Evolutionary conservation across 169 alveolate species (phyloP).

Genomic region (Plasmodium cynomolgi): DNA sequence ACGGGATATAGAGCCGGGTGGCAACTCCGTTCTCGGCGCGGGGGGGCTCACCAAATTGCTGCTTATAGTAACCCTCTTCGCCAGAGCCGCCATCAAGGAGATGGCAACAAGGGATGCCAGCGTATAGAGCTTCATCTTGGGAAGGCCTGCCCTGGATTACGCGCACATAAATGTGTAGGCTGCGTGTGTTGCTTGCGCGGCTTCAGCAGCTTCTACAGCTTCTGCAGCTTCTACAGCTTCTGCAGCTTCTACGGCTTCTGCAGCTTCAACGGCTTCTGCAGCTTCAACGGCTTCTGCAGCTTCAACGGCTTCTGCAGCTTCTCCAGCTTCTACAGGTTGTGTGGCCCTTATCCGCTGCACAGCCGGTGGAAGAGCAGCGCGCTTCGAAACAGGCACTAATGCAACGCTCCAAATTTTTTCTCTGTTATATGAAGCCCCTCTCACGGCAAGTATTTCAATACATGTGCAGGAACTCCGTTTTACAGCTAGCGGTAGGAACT

Average conservation of each 20-base stretch:
- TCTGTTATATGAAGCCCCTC: neutral
- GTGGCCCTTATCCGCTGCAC: neutral
- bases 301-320: neutral
- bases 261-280: neutral
- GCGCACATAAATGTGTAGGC: neutral
- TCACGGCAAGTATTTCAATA: neutral
- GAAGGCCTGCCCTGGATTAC: neutral
- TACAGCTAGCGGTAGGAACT: neutral
- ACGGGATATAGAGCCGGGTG: neutral
- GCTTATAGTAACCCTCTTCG: constrained; percentile 10
- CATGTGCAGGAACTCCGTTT: neutral
- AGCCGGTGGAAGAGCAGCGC: neutral
- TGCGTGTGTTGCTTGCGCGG: neutral
- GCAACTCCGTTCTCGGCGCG: neutral
- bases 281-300: neutral
- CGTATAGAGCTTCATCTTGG: constrained; percentile 17
- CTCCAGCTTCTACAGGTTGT: neutral
- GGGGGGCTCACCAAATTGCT: constrained; percentile 16
- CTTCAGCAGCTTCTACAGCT: neutral
- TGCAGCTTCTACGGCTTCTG: neutral
- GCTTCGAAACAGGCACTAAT: neutral
- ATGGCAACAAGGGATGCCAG: neutral
- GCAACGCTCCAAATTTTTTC: neutral
- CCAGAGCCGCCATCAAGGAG: constrained; percentile 1
- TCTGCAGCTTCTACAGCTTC: neutral